A percentile compares a stretch with the other conserved stretches of the same genome.
These are phyloP conservation scores for Tolypocladium sp. DNA, from an alignment of 2,329 filamentous ascomycete genomes.

Conservation along the genomic window DNA sequence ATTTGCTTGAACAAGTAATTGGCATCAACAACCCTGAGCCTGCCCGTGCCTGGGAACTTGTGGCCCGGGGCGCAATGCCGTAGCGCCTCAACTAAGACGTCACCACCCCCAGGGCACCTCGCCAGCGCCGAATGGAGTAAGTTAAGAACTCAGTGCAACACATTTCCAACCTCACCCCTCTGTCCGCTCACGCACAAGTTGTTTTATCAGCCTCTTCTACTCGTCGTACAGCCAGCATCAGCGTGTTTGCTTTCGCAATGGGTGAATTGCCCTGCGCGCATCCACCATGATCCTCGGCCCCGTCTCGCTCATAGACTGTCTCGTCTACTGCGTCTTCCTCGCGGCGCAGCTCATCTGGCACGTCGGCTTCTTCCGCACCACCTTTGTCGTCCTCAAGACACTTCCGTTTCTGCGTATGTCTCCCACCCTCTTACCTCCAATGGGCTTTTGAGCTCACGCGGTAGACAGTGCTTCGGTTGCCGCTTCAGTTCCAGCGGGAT, in stretches of 20 bases:
- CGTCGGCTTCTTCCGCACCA: constrained; percentile 52
- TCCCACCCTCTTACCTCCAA: neutral
- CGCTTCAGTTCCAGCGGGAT: constrained; percentile 6
- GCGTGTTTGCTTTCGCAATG: constrained; percentile 1
- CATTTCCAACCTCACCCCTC: neutral
- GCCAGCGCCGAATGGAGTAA: neutral
- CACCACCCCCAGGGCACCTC: neutral
- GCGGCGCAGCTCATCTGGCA: constrained; percentile 62
- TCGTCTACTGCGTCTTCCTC: constrained; percentile 63
- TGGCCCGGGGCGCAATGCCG: neutral
- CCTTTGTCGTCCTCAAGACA: constrained; percentile 47
- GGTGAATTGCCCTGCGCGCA: neutral
- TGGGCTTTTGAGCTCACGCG: neutral
- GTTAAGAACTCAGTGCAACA: neutral
- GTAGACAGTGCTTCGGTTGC: constrained; percentile 1
- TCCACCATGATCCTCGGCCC: constrained; percentile 60
- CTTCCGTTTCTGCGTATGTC: constrained; percentile 61
- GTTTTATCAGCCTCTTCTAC: neutral
- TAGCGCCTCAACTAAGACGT: neutral
- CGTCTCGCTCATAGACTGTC: constrained; percentile 67
- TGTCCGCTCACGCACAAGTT: neutral
- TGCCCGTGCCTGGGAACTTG: neutral
- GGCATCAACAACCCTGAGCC: no score
- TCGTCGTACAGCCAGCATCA: neutral
- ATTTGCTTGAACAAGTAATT: neutral